These are phyloP conservation scores for Sarcomyxa edulis DNA, from an alignment of 768 basidiomycete species.

Conservation along the genomic window DNA sequence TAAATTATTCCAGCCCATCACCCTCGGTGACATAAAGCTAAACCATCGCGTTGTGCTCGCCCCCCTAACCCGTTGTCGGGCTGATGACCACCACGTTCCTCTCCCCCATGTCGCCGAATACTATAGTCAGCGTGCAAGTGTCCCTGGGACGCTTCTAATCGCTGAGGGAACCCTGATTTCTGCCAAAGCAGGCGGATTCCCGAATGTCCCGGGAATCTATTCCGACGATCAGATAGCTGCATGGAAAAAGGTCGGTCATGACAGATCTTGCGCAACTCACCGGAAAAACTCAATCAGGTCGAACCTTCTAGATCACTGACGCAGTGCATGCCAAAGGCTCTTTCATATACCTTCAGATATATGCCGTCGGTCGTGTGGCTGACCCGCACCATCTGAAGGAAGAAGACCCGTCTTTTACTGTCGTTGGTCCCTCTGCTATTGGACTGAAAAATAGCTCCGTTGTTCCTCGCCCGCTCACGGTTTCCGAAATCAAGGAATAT, in stretches of 20 bases:
- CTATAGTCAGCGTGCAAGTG: constrained; percentile 18
- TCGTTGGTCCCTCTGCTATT: constrained; percentile 23
- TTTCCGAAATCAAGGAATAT: constrained; percentile 34
- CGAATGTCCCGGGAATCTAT: constrained; percentile 33
- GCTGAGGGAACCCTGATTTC: constrained; percentile 32
- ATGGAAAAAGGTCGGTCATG: constrained; percentile 34
- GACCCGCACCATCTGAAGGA: constrained; percentile 14
- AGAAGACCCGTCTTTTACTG: constrained; percentile 16
- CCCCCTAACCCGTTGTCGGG: constrained; percentile 39
- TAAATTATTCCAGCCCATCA: constrained; percentile 32
- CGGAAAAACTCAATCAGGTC: background rate
- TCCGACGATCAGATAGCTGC: constrained; percentile 34
- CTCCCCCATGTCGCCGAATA: constrained; percentile 18
- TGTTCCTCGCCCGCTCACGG: constrained; percentile 29
- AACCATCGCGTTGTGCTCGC: constrained; percentile 42
- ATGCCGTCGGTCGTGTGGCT: constrained; percentile 39
- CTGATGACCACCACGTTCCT: constrained; percentile 24
- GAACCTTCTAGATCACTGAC: constrained; percentile 5
- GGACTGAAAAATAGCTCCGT: background rate
- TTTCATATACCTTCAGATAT: constrained; percentile 42
- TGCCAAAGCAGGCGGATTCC: constrained; percentile 21
- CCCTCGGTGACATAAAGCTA: constrained; percentile 28
- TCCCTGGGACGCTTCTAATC: constrained; percentile 26
- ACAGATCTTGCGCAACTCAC: too few species aligned
- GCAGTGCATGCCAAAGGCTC: constrained; percentile 17